These are phyloP conservation scores for Paracamarosporium sp. DNA, from an alignment of 2,329 filamentous ascomycete species.

Conservation along the genomic window DNA sequence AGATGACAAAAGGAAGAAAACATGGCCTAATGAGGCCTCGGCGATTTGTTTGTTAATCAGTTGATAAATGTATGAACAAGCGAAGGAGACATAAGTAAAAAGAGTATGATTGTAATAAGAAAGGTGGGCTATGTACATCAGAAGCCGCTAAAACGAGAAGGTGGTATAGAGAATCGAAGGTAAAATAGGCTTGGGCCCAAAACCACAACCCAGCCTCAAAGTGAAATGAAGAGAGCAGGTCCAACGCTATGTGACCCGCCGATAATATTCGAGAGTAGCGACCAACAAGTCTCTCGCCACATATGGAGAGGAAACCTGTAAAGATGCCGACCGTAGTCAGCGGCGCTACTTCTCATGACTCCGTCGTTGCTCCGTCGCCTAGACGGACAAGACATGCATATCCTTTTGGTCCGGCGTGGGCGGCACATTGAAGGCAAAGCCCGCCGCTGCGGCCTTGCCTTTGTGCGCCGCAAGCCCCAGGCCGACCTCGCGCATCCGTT, in stretches of 20 bases:
- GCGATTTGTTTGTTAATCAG: background rate
- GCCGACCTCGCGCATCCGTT: conserved; percentile 92
- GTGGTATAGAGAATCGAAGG: conserved; percentile 5
- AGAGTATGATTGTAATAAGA: conserved; percentile 11
- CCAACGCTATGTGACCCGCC: conserved; percentile 3
- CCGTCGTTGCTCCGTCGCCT: conserved; percentile 34
- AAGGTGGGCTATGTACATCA: conserved; percentile 16
- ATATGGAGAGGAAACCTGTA: conserved; percentile 25
- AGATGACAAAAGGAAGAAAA: background rate
- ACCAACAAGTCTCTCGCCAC: conserved; percentile 41
- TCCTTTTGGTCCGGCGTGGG: conserved; percentile 37
- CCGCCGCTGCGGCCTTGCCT: conserved; percentile 33
- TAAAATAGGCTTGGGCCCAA: background rate
- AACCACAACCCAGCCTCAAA: background rate
- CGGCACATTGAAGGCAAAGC: conserved; percentile 35
- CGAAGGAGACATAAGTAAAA: background rate
- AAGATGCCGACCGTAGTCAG: conserved; percentile 40
- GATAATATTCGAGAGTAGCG: conserved; percentile 38
- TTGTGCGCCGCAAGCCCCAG: conserved; percentile 87
- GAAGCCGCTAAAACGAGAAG: conserved; percentile 1
- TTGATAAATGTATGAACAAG: background rate
- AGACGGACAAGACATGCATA: conserved; percentile 55
- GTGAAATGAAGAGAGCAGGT: conserved; percentile 1
- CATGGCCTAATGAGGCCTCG: background rate
- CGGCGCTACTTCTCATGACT: conserved; percentile 40